phyloP scores from a whole-genome alignment of 495 filamentous ascomycete genomes.

The Choiromyces venosus region DNA sequence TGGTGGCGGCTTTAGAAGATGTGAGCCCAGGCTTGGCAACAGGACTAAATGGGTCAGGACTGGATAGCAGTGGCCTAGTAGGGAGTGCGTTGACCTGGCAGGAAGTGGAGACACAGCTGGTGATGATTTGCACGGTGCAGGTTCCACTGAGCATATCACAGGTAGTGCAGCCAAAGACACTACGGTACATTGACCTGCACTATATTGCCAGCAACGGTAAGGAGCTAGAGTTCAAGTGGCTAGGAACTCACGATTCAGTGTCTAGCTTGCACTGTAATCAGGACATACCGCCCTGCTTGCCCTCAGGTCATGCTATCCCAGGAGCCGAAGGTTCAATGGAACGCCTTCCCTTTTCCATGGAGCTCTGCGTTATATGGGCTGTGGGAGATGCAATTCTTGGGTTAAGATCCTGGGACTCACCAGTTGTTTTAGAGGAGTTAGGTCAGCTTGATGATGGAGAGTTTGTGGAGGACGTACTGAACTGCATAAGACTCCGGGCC shows the following conservation, averaged over 20 bases:
- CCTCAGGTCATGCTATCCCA: not conserved
- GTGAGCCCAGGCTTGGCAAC: not conserved
- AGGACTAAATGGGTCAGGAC: no score
- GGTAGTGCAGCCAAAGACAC: not conserved
- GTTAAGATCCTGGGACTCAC: not conserved
- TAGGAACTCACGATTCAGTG: not conserved
- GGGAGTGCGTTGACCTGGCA: not conserved
- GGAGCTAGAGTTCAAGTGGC: not conserved
- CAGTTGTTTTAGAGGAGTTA: not conserved
- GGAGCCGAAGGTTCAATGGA: not conserved
- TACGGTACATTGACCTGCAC: not conserved
- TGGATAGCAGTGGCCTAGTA: not conserved
- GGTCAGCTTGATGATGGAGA: not conserved
- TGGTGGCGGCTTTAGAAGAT: not conserved
- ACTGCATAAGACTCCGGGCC: not conserved
- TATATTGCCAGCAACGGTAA: not conserved
- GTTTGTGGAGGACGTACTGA: not conserved
- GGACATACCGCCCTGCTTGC: not conserved
- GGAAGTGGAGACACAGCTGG: not conserved
- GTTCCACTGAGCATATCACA: not conserved
- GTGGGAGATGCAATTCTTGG: not conserved
- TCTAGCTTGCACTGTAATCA: not conserved
- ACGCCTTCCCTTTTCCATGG: not conserved
- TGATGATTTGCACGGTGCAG: not conserved
- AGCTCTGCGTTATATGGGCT: not conserved